Percentiles rank a stretch among this genome's conserved stretches.
phyloP scores from a whole-genome alignment of 2,329 filamentous ascomycete species.

The Epichloe uncinata region DNA sequence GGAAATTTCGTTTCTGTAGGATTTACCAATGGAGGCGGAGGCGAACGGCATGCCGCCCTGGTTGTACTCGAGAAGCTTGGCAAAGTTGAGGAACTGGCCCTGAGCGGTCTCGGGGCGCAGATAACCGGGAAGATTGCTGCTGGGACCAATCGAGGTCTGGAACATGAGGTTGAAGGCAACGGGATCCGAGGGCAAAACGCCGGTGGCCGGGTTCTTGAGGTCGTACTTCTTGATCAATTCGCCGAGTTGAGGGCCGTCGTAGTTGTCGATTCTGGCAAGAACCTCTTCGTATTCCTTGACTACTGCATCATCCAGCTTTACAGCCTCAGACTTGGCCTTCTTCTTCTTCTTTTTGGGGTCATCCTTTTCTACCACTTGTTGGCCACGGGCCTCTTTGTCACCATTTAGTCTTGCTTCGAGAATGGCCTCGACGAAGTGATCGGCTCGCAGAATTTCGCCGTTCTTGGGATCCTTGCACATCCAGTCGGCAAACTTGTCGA shows the following conservation, averaged over 20 bases:
- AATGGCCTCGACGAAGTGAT: slow-evolving; percentile 92
- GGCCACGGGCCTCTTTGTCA: slow-evolving; percentile 81
- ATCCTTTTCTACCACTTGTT: slow-evolving; percentile 66
- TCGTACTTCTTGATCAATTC: slow-evolving; percentile 83
- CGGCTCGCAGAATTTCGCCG: slow-evolving; percentile 89
- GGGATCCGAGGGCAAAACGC: slow-evolving; percentile 62
- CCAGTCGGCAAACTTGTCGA: slow-evolving; percentile 97
- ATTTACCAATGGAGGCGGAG: slow-evolving; percentile 93
- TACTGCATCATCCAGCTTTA: slow-evolving; percentile 78
- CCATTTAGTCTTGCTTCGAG: slow-evolving; percentile 78
- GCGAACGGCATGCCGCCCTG: slow-evolving; percentile 92
- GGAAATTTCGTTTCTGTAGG: slow-evolving; percentile 96
- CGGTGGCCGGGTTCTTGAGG: slow-evolving; percentile 76
- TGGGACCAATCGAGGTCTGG: slow-evolving; percentile 86
- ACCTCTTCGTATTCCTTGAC: slow-evolving; percentile 85
- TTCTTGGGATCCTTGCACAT: slow-evolving; percentile 99
- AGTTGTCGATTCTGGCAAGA: slow-evolving; percentile 91
- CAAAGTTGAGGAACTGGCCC: slow-evolving; percentile 95
- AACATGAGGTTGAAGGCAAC: slow-evolving; percentile 99
- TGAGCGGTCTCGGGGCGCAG: slow-evolving; percentile 91
- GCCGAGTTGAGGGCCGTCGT: slow-evolving; percentile 73
- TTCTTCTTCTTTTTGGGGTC: slow-evolving; percentile 69
- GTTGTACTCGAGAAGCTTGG: slow-evolving; percentile 93
- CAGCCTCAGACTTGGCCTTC: slow-evolving; percentile 67
- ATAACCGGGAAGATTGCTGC: slow-evolving; percentile 73